These are phyloP conservation scores for Yarrowia porcina DNA, from an alignment of 805 yeast species.

Conservation along the genomic window DNA sequence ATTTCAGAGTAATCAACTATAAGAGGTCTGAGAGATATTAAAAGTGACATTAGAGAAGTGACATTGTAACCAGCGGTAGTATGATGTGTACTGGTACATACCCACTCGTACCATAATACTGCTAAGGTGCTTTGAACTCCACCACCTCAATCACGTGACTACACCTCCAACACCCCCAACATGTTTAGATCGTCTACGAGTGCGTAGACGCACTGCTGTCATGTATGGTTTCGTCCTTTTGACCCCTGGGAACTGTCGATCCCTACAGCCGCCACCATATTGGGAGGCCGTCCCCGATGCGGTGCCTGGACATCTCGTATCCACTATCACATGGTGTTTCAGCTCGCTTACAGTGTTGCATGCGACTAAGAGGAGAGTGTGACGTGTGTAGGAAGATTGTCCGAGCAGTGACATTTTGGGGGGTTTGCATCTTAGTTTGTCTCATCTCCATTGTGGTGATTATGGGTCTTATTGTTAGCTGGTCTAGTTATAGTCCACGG, in stretches of 20 bases:
- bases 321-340: slow-evolving; percentile 1
- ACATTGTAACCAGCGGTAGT: too few relatives aligned
- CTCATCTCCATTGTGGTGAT: neutral
- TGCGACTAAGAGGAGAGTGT: neutral
- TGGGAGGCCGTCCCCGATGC: neutral
- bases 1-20: too few relatives aligned
- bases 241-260: slow-evolving; percentile 11
- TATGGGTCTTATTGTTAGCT: neutral
- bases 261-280: neutral
- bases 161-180: neutral
- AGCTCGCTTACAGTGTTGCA: slow-evolving; percentile 9
- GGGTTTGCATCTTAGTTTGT: neutral
- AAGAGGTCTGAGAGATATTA: too few relatives aligned
- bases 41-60: too few relatives aligned
- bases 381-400: neutral
- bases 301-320: neutral
- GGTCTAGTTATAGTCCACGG: neutral
- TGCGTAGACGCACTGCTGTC: neutral
- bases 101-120: too few relatives aligned
- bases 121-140: too few relatives aligned
- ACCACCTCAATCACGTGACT: too few relatives aligned
- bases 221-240: neutral
- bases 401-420: neutral
- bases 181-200: neutral
- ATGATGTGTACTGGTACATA: too few relatives aligned